Conservation (phyloP, 495 filamentous ascomycete genomes). For the Rostrohypoxylon terebratum region DNA sequence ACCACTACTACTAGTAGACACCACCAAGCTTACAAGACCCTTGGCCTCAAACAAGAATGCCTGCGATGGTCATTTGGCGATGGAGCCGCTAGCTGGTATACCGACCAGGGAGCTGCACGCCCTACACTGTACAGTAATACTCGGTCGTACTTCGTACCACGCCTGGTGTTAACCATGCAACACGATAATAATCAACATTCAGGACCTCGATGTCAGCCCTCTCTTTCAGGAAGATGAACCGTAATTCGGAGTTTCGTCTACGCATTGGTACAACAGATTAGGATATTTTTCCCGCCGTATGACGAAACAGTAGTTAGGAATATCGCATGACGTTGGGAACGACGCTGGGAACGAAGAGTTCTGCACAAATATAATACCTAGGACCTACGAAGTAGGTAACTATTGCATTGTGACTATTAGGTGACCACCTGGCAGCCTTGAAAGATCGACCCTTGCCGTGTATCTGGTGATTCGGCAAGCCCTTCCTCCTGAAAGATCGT, state of each 20-base stretch:
- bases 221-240: slow-evolving; percentile 23
- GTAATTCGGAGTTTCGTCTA: slow-evolving; percentile 27
- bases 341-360: not conserved
- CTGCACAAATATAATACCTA: not conserved
- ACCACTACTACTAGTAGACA: not conserved
- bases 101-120: slow-evolving; percentile 18
- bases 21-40: slow-evolving; percentile 31
- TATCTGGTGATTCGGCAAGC: slow-evolving; percentile 41
- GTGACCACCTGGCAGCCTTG: slow-evolving; percentile 30
- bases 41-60: slow-evolving; percentile 41
- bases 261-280: slow-evolving; percentile 16
- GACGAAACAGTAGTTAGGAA: slow-evolving; percentile 35
- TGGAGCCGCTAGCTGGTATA: slow-evolving; percentile 17
- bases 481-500: slow-evolving; percentile 39
- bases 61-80: slow-evolving; percentile 31
- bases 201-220: not conserved
- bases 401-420: not conserved
- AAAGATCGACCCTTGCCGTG: slow-evolving; percentile 23
- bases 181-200: slow-evolving; percentile 6
- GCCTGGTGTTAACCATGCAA: slow-evolving; percentile 11
- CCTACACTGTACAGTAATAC: slow-evolving; percentile 24
- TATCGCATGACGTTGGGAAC: slow-evolving; percentile 26
- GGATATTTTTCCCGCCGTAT: slow-evolving; percentile 34
- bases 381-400: not conserved
- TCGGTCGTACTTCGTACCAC: slow-evolving; percentile 13